phyloP scores from a whole-genome alignment of 768 basidiomycete species.

The Lanmaoa pseudosensibilis region DNA sequence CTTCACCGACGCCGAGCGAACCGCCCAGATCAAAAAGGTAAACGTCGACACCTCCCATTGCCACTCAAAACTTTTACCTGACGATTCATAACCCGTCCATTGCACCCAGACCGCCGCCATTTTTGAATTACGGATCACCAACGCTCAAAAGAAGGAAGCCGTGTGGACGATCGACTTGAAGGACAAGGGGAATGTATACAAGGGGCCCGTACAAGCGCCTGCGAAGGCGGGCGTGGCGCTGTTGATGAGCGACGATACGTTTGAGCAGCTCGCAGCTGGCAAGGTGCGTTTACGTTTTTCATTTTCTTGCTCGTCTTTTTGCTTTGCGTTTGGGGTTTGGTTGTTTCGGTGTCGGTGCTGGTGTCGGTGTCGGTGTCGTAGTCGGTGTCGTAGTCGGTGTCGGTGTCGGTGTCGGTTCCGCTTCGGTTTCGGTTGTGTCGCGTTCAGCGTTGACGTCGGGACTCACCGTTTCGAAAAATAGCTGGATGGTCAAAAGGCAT shows the following conservation, averaged over 20 bases:
- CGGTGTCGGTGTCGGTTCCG: too few relatives aligned
- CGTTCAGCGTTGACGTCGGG: too few relatives aligned
- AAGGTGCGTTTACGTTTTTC: constrained; percentile 48
- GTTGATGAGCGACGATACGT: constrained; percentile 73
- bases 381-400: not conserved
- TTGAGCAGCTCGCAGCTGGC: constrained; percentile 67
- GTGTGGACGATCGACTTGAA: constrained; percentile 95
- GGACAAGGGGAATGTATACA: constrained; percentile 73
- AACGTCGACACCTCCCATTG: not conserved
- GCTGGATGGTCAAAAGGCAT: constrained; percentile 92
- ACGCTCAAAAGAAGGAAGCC: constrained; percentile 65
- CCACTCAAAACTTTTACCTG: too few relatives aligned
- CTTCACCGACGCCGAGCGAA: constrained; percentile 61
- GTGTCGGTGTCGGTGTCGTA: not conserved
- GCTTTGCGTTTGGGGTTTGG: not conserved
- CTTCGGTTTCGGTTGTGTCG: too few relatives aligned
- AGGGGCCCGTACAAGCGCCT: constrained; percentile 48
- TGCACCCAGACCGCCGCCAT: constrained; percentile 67
- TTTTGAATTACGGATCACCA: constrained; percentile 82
- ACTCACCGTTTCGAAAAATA: constrained; percentile 24
- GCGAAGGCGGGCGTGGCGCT: constrained; percentile 84
- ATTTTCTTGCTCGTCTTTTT: not conserved
- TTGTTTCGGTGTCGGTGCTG: not conserved
- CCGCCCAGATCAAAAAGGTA: constrained; percentile 73
- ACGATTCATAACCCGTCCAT: too few relatives aligned